Evolutionary conservation across 2,329 filamentous ascomycete species (phyloP), one percentile per base, ranked within the genome.

Genomic region (Paracorniculantispora psalliotae): DNA sequence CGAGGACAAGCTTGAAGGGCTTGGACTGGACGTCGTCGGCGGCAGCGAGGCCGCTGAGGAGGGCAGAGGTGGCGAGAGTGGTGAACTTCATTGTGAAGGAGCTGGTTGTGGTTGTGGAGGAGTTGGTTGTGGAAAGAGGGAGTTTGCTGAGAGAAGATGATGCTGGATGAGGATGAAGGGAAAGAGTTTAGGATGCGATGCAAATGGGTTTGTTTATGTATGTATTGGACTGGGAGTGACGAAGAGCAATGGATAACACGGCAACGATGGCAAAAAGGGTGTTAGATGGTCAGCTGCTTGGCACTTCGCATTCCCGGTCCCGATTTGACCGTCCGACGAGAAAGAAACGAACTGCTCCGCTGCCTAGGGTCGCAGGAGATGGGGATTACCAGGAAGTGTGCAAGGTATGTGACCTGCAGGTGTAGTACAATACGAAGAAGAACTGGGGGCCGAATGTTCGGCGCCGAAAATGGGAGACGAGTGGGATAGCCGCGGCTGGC

Each of bases 1-100:
- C 50, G 19, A 59, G 44, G 26, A 59, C 51, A 19, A 59, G 57
- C 43, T 59, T 59, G 57, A 59, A 59, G 21, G 57, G 57, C 51
- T 50, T 59, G 44, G 57, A 59, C 44, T 55, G 57, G 35, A 59
- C 23, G 35, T 59, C 51, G 21, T 59, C 43, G 26, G 57, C 50
- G 19, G 51, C 49, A 51, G 57, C 57, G 46, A 54, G 43, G 35
- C 57, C 44, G 46, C 43, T 54, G 50, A 59, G 26, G 19, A 59
- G 43, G 44, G 37, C 35, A 15, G 51, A 43, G 46, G 44, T 26
- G 37, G 57, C 57, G 44, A 52, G n/a, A 12, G 48, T 58, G 26
- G 57, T 49, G 44, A 55, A 33, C 51, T 59, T 59, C 57, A 59
- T 59, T 48, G 37, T 51, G 51, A 46, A 21, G 25, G 55, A 57